A percentile compares a stretch with the other conserved stretches of the same genome.
Conservation (phyloP, 495 filamentous ascomycete genomes). For the Trichoderma orchidacearum region DNA sequence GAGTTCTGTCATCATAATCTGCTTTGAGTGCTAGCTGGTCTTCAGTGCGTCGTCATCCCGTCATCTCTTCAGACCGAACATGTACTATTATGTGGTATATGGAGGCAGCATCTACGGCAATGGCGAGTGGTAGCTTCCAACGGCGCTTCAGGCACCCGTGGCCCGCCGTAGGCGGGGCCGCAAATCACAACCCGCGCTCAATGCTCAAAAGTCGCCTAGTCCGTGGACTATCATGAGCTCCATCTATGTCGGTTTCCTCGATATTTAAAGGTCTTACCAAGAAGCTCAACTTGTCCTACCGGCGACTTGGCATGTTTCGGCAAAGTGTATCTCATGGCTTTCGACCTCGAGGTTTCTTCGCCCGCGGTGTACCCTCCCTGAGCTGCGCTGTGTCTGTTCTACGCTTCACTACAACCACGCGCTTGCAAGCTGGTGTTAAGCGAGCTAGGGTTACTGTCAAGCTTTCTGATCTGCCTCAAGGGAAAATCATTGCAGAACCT, state of each 20-base stretch:
- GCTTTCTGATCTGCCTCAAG: constrained; percentile 54
- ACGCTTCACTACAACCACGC: neutral
- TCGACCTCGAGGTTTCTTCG: neutral
- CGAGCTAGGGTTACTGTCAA: constrained; percentile 37
- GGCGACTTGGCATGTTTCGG: neutral
- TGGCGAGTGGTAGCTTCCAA: too few species aligned
- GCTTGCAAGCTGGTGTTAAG: neutral
- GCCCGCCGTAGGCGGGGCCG: neutral
- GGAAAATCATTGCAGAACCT: constrained; percentile 19
- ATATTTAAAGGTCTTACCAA: neutral
- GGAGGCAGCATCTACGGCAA: too few species aligned
- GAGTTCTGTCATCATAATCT: too few species aligned
- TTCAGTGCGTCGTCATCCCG: too few species aligned
- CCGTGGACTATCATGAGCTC: neutral
- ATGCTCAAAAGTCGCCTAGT: neutral
- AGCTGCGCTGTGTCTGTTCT: neutral
- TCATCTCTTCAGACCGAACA: too few species aligned
- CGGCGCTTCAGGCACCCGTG: neutral
- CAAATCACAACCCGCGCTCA: neutral
- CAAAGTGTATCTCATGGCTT: neutral
- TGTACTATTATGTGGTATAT: too few species aligned
- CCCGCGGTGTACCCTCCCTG: too few species aligned
- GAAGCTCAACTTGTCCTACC: neutral
- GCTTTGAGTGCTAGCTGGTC: too few species aligned
- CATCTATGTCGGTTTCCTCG: neutral